Conservation (phyloP, 1,139 yeast genomes). For the Pichia sp. region DNA sequence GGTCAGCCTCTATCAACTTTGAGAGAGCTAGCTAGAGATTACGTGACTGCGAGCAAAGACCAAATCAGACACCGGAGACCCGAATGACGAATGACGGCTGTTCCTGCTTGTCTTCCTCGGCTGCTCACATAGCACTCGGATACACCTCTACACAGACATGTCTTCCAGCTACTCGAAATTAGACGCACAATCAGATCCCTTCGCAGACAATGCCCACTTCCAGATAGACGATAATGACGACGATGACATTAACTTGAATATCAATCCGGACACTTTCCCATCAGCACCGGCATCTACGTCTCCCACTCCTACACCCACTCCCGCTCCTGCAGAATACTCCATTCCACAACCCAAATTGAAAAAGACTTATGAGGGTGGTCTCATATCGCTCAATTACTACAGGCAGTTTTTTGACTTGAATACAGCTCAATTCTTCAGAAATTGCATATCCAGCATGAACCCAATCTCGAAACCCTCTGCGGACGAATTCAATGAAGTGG, state of each 20-base stretch:
- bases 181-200: not conserved
- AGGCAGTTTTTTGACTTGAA: slow-evolving; percentile 58
- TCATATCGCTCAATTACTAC: slow-evolving; percentile 51
- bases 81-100: no score
- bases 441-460: slow-evolving; percentile 38
- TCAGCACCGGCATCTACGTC: slow-evolving; percentile 1
- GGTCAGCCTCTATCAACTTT: no score
- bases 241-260: no score
- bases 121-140: no score
- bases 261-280: no score
- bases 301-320: slow-evolving; percentile 2
- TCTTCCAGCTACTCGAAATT: not conserved
- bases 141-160: not conserved
- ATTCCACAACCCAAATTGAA: slow-evolving; percentile 5
- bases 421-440: slow-evolving; percentile 48
- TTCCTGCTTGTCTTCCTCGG: no score
- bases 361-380: slow-evolving; percentile 31
- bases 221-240: slow-evolving; percentile 13
- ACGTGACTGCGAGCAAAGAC: no score
- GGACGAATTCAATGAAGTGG: slow-evolving; percentile 33
- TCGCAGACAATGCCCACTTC: slow-evolving; percentile 1
- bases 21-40: no score
- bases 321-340: not conserved
- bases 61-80: no score
- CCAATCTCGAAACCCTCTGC: slow-evolving; percentile 32